Base-by-base conservation (phyloP, 371 early-diverging fungal genomes). In the Rhizomucor pusillus region DNA sequence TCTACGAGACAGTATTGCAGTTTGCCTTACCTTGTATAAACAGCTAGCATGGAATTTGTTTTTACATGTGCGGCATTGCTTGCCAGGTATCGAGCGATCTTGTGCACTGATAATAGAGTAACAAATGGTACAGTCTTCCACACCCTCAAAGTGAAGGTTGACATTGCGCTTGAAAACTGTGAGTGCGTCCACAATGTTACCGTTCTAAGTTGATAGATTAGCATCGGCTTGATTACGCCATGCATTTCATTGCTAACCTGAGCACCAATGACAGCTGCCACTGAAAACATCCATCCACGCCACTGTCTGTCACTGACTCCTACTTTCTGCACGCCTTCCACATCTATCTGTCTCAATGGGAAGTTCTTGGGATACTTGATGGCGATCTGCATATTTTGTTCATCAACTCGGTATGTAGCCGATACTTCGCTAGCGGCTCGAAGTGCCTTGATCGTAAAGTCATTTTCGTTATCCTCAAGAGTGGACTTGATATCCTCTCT, bases 101-200 rank as follows among this genome's bases (percentile, higher is more conserved):
- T 88, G 78, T 3, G 87, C 81, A 47, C 94, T 90, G 44, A 98
- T 89, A 43, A 96, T 88, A 12, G 93, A 93, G 66, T 97, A 98
- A 69, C 98, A 98, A 58, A 97, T 96, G 1, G 94, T 86, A 67
- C 97, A 97, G 62, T 96, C 96, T 59, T 92, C 95, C 16, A 94
- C 88, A 6, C 95, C 98, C 29, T 88, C 88, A 66, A 96, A 95
- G 65, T 95, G 97, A 47, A 91, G 67, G n/a, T 80, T 77, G 20
- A 92, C 82, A 59, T 95, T 96, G 50, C 86, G 85, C 46, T 89
- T 79, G 59, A 91, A 90, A 60, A 92, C 67, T 2, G 79, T 75
- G 39, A 96, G 67, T 0, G 92, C 93, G 60, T 92, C 92, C 39
- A 88, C 77, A 45, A 95, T 71, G 14, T 84, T 83, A 12, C 90